Evolutionary conservation across 176 grass and related monocot genomes (phyloP), one percentile per base, ranked within the genome.

Genomic region (Areca catechu): DNA sequence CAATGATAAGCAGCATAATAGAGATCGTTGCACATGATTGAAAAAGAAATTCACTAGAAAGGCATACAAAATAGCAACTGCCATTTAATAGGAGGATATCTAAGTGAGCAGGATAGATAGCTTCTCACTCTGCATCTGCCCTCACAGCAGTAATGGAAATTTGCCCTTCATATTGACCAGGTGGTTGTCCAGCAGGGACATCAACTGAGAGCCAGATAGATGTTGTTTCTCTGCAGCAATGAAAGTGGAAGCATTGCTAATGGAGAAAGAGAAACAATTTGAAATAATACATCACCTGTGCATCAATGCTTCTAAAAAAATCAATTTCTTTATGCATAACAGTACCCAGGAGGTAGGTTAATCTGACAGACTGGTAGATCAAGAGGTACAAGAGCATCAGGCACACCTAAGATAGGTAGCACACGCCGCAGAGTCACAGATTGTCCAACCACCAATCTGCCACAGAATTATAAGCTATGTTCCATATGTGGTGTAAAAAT

Each of bases 371-470:
- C 72, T 20, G 67, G 73, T 56, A 75, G 77, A 91, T 90, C 80
- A 75, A 97, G 80, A 76, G 93, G 93, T 37, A 91, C 87, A 70
- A 97, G 93, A 77, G 93, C 93, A 82, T 97, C 93, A 80, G 87
- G 93, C 71, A 97, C 87, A 68, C 93, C 86, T 85, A 97, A 77
- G 57, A 97, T 82, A 71, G 87, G 77, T 70, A 91, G 77, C 72
- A 97, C 87, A 55, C 52, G 93, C 48, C 87, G 75, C 83, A 97
- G 67, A 24, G 80, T 91, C 80, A 97, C 56, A 68, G 86, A 91
- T 74, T 80, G 66, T 50, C 70, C 83, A 64, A 77, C 54, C 57
- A 77, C 65, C 79, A 97, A 83, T 74, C 93, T 86, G 74, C 51
- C 24, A 81, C 34, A 43, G 34, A 43, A 43, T 43, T 43, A 43